These are phyloP conservation scores for Henckelia pumila DNA, from an alignment of 257 asterid genomes.

Conservation along the genomic window DNA sequence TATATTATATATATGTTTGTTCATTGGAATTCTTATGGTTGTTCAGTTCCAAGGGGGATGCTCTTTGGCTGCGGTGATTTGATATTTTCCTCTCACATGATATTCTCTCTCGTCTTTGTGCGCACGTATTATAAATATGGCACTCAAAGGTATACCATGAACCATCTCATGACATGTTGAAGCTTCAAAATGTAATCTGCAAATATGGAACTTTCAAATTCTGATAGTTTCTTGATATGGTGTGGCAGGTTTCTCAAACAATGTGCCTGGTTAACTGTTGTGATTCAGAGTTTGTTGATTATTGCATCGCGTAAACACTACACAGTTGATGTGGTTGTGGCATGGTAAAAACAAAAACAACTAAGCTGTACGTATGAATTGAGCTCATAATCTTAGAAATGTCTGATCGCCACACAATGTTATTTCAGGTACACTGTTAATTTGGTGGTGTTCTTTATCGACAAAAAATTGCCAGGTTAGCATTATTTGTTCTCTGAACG, in stretches of 20 bases:
- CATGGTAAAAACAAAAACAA: constrained; percentile 53
- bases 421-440: constrained; percentile 82
- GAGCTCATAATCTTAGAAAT: neutral
- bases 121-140: constrained; percentile 84
- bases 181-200: neutral
- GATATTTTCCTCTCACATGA: constrained; percentile 99
- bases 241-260: constrained; percentile 63
- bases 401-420: constrained; percentile 6
- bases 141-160: constrained; percentile 49
- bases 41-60: constrained; percentile 81
- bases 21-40: constrained; percentile 23
- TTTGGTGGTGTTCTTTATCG: constrained; percentile 78
- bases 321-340: constrained; percentile 89
- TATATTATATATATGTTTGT: constrained; percentile 1
- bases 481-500: neutral
- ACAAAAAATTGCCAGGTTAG: constrained; percentile 84
- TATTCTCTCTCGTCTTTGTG: constrained; percentile 89
- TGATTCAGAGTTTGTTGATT: constrained; percentile 84
- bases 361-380: neutral
- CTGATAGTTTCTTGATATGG: constrained; percentile 14
- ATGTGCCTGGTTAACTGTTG: constrained; percentile 67
- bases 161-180: neutral
- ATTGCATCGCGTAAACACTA: constrained; percentile 94
- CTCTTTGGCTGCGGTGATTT: constrained; percentile 99
- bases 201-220: neutral